Conservation (phyloP, 768 basidiomycete species). For the Termitomyces sp. region DNA sequence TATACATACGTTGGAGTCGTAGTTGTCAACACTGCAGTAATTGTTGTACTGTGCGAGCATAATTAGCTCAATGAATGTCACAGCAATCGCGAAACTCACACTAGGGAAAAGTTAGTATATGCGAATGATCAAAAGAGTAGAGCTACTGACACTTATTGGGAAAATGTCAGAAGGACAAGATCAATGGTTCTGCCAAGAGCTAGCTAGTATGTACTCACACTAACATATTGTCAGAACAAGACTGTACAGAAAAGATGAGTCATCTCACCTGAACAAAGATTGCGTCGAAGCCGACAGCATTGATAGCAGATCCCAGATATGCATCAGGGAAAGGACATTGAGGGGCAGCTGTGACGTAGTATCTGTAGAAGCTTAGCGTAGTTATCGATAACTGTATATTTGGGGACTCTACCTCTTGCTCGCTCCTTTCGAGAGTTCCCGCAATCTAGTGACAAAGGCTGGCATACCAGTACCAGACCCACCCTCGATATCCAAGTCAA, state of each 20-base stretch:
- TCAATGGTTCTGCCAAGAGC: background rate
- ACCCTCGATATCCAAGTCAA: conserved; percentile 72
- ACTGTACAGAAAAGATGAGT: background rate
- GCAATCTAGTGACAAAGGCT: conserved; percentile 50
- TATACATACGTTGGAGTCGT: conserved; percentile 34
- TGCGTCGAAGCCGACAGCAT: conserved; percentile 60
- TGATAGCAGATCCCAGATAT: conserved; percentile 50
- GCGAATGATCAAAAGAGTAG: background rate
- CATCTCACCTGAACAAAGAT: conserved; percentile 41
- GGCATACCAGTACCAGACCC: conserved; percentile 43
- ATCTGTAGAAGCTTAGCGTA: conserved; percentile 26
- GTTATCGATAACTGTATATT: background rate
- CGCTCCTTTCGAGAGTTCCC: conserved; percentile 39
- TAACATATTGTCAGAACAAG: background rate
- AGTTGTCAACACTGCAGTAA: conserved; percentile 35
- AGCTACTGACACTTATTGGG: conserved; percentile 3
- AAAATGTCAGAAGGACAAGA: background rate
- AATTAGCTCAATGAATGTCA: background rate
- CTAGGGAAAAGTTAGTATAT: background rate
- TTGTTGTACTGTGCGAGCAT: conserved; percentile 25
- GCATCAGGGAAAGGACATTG: conserved; percentile 69
- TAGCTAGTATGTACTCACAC: conserved; percentile 7
- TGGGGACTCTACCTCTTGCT: conserved; percentile 40
- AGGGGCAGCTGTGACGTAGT: conserved; percentile 59
- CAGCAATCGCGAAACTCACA: conserved; percentile 1